Conservation (phyloP, 257 asterid species). For the Voacanga thouarsii region DNA sequence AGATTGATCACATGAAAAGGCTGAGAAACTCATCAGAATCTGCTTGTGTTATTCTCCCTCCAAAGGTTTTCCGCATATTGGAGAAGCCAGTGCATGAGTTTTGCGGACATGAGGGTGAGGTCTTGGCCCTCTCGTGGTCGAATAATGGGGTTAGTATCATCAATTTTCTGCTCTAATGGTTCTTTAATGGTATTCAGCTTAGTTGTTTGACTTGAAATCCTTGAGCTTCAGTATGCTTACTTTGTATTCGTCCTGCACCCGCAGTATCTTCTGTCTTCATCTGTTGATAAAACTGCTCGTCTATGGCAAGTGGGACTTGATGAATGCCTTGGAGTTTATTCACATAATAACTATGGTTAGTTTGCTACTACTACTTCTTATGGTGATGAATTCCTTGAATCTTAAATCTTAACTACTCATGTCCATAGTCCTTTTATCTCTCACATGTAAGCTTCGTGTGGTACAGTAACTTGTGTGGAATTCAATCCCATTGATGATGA, state of each 20-base stretch:
- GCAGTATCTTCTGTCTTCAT: constrained; percentile 82
- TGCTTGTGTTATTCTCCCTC: constrained; percentile 78
- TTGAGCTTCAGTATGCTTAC: not conserved
- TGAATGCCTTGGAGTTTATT: constrained; percentile 60
- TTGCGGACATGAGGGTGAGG: constrained; percentile 70
- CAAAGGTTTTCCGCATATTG: constrained; percentile 63
- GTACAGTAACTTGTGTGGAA: constrained; percentile 81
- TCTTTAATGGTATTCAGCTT: not conserved
- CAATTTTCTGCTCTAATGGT: constrained; percentile 2
- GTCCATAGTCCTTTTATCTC: constrained; percentile 4
- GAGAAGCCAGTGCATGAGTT: constrained; percentile 87
- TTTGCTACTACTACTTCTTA: not conserved
- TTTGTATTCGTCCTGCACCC: constrained; percentile 13
- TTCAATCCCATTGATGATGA: constrained; percentile 80
- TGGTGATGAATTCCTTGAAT: not conserved
- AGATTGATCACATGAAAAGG: constrained; percentile 31
- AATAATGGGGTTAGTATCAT: constrained; percentile 69
- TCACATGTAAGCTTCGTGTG: constrained; percentile 6
- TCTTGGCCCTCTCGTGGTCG: constrained; percentile 89
- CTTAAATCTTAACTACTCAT: not conserved
- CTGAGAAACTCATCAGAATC: constrained; percentile 56
- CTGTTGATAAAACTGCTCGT: constrained; percentile 86
- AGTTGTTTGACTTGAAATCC: not conserved
- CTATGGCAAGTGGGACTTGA: constrained; percentile 81
- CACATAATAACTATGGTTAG: constrained; percentile 81